Evolutionary conservation across 2,329 filamentous ascomycete genomes (phyloP).

Genomic region (Aspergillus quadrilineatus): DNA sequence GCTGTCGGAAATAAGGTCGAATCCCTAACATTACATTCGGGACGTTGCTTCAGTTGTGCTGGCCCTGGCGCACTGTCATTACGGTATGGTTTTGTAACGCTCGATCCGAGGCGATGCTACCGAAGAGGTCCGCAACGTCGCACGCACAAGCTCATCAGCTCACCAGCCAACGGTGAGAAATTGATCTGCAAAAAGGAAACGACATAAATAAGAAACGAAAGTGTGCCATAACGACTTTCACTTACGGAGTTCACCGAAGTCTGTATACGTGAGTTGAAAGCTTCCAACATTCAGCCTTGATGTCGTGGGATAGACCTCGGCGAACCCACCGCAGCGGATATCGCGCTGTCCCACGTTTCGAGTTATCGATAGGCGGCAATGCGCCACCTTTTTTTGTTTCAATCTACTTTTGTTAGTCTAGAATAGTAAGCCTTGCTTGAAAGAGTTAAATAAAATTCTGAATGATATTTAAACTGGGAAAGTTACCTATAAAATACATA

Average conservation of each 20-base stretch:
- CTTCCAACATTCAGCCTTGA: background rate
- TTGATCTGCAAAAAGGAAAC: background rate
- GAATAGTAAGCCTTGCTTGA: background rate
- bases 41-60: background rate
- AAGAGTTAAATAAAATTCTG: too few relatives aligned
- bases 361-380: conserved; percentile 18
- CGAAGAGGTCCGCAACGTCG: conserved; percentile 6
- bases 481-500: too few relatives aligned
- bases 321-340: conserved; percentile 17
- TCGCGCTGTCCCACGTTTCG: conserved; percentile 22
- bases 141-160: conserved; percentile 8
- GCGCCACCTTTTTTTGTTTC: conserved; percentile 4
- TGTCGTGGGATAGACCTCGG: conserved; percentile 6
- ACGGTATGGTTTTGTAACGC: conserved; percentile 16
- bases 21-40: background rate
- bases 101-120: conserved; percentile 10
- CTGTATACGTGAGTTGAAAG: background rate
- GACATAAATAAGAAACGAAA: background rate
- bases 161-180: background rate
- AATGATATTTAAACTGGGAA: too few relatives aligned
- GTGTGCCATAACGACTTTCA: background rate
- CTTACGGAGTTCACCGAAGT: background rate
- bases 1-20: background rate
- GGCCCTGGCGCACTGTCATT: background rate
- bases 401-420: background rate